A percentile compares a stretch with the other conserved stretches of the same genome.
Evolutionary conservation across 2,329 filamentous ascomycete genomes (phyloP).

Genomic region (Lachnellula subtilissima): DNA sequence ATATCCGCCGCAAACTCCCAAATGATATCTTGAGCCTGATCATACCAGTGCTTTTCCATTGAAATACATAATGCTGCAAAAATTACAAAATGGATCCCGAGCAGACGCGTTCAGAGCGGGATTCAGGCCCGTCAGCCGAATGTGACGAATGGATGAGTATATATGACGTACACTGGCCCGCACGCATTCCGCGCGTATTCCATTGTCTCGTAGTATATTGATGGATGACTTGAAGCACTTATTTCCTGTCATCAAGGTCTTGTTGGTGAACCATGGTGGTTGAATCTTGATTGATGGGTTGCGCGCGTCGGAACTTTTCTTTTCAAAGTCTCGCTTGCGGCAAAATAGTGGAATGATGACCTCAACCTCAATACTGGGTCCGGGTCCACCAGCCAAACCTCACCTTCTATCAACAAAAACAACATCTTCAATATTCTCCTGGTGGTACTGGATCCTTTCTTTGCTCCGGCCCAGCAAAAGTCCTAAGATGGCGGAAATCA

Average conservation of each 20-base stretch:
- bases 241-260: no score
- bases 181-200: not conserved
- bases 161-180: not conserved
- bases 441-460: conserved; percentile 13
- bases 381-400: not conserved
- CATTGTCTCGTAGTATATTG: no score
- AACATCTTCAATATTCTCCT: conserved; percentile 5
- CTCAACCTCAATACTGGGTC: not conserved
- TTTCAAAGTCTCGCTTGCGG: not conserved
- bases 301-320: no score
- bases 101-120: conserved; percentile 1
- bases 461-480: conserved; percentile 7
- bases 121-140: conserved; percentile 11
- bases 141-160: not conserved
- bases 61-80: not conserved
- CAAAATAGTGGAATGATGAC: not conserved
- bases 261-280: no score
- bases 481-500: conserved; percentile 25
- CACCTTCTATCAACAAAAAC: conserved; percentile 1
- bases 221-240: no score
- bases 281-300: no score
- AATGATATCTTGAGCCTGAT: no score
- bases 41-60: no score
- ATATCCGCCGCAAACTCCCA: no score
- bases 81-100: not conserved